Conservation (phyloP, 352 stramenopile species). For the Globisporangium orthogonon region DNA sequence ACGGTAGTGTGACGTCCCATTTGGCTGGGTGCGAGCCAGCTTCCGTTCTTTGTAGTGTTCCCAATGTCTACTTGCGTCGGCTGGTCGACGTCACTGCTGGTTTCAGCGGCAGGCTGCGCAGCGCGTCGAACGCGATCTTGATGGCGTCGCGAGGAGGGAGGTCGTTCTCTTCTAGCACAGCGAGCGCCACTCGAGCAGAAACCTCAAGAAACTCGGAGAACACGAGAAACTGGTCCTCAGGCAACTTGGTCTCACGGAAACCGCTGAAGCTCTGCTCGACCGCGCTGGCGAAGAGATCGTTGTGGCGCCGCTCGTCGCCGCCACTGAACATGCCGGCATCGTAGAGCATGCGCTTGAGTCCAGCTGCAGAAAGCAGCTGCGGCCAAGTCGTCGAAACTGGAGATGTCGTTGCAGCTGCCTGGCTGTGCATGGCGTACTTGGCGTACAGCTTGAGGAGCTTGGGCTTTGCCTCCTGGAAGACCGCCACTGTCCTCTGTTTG, state of each 20-base stretch:
- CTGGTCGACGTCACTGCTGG: slow-evolving; percentile 1
- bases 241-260: slow-evolving; percentile 22
- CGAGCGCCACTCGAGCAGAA: slow-evolving; percentile 49
- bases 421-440: slow-evolving; percentile 33
- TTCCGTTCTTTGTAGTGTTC: too few species aligned
- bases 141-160: slow-evolving; percentile 60
- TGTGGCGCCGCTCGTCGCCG: slow-evolving; percentile 45
- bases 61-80: slow-evolving; percentile 21
- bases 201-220: slow-evolving; percentile 78
- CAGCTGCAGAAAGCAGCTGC: slow-evolving; percentile 31
- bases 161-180: slow-evolving; percentile 51
- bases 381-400: slow-evolving; percentile 29
- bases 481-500: slow-evolving; percentile 50
- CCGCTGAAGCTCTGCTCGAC: slow-evolving; percentile 62
- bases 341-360: slow-evolving; percentile 62
- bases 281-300: slow-evolving; percentile 44
- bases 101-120: slow-evolving; percentile 43
- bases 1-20: not conserved
- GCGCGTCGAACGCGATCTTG: slow-evolving; percentile 69
- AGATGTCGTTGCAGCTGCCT: slow-evolving; percentile 6
- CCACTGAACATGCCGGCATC: slow-evolving; percentile 75
- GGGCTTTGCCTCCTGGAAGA: slow-evolving; percentile 65
- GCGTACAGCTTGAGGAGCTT: slow-evolving; percentile 70
- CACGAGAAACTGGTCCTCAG: slow-evolving; percentile 44
- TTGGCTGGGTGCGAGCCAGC: too few species aligned